These are phyloP conservation scores for Phtheirospermum japonicum DNA, from an alignment of 257 asterid genomes.

Conservation along the genomic window DNA sequence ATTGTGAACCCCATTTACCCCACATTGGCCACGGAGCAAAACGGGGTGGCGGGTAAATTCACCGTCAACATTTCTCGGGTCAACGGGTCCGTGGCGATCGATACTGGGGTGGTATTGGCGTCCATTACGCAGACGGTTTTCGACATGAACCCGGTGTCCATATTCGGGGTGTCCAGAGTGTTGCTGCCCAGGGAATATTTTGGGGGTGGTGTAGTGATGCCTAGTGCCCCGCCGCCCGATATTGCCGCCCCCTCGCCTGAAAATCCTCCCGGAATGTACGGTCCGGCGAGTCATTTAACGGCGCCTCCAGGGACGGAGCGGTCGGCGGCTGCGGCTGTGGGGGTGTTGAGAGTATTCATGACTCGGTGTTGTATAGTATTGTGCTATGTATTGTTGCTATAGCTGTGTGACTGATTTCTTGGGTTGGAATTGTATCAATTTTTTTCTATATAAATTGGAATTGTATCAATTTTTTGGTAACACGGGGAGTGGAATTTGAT, in stretches of 20 bases:
- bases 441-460: constrained; percentile 5
- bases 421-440: constrained; percentile 27
- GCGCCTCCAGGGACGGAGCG: constrained; percentile 57
- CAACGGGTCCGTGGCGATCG: constrained; percentile 73
- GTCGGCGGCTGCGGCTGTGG: constrained; percentile 35
- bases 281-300: constrained; percentile 50
- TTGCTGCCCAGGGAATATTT: constrained; percentile 71
- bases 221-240: constrained; percentile 58
- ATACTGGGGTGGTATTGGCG: constrained; percentile 70
- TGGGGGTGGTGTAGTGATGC: constrained; percentile 41
- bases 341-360: constrained; percentile 28
- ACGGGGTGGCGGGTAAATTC: constrained; percentile 68
- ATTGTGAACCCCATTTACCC: constrained; percentile 87
- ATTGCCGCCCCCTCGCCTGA: constrained; percentile 50
- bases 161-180: constrained; percentile 76
- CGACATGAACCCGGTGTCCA: constrained; percentile 89
- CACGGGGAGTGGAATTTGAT: constrained; percentile 31
- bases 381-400: constrained; percentile 34
- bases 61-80: constrained; percentile 67
- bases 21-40: constrained; percentile 77
- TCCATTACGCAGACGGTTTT: constrained; percentile 80
- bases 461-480: constrained; percentile 29
- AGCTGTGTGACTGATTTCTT: constrained; percentile 35
- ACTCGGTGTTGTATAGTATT: constrained; percentile 54
- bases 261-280: constrained; percentile 33